Conservation (phyloP, 2,329 filamentous ascomycete species). For the Tolypocladium guangdongense region DNA sequence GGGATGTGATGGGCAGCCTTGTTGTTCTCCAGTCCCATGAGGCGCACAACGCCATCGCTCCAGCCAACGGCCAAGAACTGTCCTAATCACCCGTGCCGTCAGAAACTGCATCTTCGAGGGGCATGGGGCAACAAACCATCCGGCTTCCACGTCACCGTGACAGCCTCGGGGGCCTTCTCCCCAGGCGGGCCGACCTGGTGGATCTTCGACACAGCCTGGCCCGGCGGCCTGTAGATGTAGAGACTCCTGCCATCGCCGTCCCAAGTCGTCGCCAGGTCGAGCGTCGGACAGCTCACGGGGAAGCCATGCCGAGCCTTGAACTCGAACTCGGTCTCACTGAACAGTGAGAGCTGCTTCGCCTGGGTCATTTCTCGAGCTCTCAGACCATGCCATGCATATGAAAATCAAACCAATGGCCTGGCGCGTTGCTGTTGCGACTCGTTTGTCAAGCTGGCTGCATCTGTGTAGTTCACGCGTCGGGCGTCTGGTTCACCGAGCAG, state of each 20-base stretch:
- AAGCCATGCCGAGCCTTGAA: slow-evolving; percentile 44
- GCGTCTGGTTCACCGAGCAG: neutral
- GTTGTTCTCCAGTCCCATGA: slow-evolving; percentile 70
- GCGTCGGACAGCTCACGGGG: slow-evolving; percentile 68
- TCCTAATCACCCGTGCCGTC: slow-evolving; percentile 29
- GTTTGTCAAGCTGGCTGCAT: neutral
- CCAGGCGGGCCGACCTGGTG: slow-evolving; percentile 31
- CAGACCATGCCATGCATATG: neutral
- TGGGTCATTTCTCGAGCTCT: slow-evolving; percentile 13
- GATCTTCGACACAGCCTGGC: slow-evolving; percentile 50
- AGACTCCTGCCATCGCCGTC: slow-evolving; percentile 59
- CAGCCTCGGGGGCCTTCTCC: slow-evolving; percentile 28
- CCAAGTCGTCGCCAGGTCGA: slow-evolving; percentile 67
- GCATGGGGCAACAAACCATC: slow-evolving; percentile 45
- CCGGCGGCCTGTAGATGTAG: slow-evolving; percentile 67
- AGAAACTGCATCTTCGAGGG: neutral
- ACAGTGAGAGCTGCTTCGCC: slow-evolving; percentile 28
- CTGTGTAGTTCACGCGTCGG: neutral
- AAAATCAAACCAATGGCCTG: neutral
- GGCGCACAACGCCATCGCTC: slow-evolving; percentile 67
- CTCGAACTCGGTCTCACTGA: slow-evolving; percentile 48
- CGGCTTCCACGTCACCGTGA: slow-evolving; percentile 52
- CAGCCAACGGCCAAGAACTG: slow-evolving; percentile 74
- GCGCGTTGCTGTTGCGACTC: neutral
- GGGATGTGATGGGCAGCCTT: slow-evolving; percentile 68